Conservation (phyloP, 768 basidiomycete species). For the Tylopilus balloui region DNA sequence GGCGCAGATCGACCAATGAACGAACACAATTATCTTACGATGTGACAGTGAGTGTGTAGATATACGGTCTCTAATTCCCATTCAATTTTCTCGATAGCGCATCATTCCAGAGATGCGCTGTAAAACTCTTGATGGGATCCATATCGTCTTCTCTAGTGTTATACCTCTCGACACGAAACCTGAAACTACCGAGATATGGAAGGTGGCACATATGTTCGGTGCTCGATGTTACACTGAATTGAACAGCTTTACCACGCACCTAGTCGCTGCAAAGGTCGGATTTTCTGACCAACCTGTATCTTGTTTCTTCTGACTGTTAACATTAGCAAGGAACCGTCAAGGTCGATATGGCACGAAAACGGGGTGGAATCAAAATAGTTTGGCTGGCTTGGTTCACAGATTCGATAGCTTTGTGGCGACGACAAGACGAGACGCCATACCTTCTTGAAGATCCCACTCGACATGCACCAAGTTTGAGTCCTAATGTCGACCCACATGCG, state of each 20-base stretch:
- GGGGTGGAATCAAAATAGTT: slow-evolving; percentile 78
- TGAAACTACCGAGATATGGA: slow-evolving; percentile 81
- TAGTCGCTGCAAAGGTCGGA: slow-evolving; percentile 83
- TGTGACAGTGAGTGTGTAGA: slow-evolving; percentile 61
- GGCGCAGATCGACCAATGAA: slow-evolving; percentile 22
- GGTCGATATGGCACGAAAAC: slow-evolving; percentile 75
- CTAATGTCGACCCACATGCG: slow-evolving; percentile 44
- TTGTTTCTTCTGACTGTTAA: slow-evolving; percentile 4
- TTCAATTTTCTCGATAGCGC: slow-evolving; percentile 39
- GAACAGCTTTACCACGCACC: slow-evolving; percentile 68
- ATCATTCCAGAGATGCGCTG: slow-evolving; percentile 83
- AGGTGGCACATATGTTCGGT: slow-evolving; percentile 82
- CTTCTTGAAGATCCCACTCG: slow-evolving; percentile 58
- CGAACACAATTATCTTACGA: slow-evolving; percentile 47
- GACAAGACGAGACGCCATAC: slow-evolving; percentile 76
- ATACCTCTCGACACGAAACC: slow-evolving; percentile 85
- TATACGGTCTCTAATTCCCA: neutral
- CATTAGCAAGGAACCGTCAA: slow-evolving; percentile 84
- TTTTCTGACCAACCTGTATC: neutral
- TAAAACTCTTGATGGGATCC: slow-evolving; percentile 70
- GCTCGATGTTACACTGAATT: slow-evolving; percentile 75
- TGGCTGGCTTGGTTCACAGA: slow-evolving; percentile 89
- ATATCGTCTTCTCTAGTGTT: slow-evolving; percentile 90
- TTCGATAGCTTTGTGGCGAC: slow-evolving; percentile 82
- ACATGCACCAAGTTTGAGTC: slow-evolving; percentile 38